A percentile compares a stretch with the other conserved stretches of the same genome.
These are phyloP conservation scores for Apiospora aurea DNA, from an alignment of 2,329 filamentous ascomycete species.

Conservation along the genomic window DNA sequence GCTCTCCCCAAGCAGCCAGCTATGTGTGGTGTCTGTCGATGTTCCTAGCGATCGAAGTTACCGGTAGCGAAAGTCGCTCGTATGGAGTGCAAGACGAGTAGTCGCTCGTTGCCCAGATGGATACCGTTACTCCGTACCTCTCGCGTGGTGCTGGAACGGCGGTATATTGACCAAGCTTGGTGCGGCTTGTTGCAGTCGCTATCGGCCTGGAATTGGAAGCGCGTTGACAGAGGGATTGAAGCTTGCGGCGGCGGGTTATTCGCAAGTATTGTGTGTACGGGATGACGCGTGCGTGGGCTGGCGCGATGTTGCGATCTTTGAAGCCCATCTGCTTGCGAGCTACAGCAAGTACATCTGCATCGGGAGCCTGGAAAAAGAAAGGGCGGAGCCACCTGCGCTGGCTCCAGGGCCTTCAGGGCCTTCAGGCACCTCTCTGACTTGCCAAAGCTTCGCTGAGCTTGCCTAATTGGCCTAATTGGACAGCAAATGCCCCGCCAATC, in stretches of 20 bases:
- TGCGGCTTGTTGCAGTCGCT: not conserved
- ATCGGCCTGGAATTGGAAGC: not conserved
- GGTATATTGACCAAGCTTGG: not conserved
- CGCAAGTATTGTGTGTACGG: not conserved
- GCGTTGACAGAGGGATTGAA: not conserved
- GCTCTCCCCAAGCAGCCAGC: not conserved
- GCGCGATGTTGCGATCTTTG: not conserved
- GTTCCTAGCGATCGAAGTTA: not conserved
- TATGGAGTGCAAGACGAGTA: not conserved
- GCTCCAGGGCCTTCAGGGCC: not conserved
- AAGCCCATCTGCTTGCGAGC: not conserved
- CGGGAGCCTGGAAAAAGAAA: constrained; percentile 6
- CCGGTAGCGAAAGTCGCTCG: not conserved
- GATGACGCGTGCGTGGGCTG: not conserved
- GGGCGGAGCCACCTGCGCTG: not conserved
- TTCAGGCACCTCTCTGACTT: not conserved
- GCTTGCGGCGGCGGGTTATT: not conserved
- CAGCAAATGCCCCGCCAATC: constrained; percentile 1
- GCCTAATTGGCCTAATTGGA: not conserved
- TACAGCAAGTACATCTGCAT: not conserved
- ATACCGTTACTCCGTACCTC: not conserved
- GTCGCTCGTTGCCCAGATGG: not conserved
- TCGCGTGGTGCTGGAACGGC: not conserved
- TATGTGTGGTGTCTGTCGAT: not conserved
- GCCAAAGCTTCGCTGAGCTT: not conserved